Conservation (phyloP, 2,329 filamentous ascomycete genomes). For the Simplicillium sp. region DNA sequence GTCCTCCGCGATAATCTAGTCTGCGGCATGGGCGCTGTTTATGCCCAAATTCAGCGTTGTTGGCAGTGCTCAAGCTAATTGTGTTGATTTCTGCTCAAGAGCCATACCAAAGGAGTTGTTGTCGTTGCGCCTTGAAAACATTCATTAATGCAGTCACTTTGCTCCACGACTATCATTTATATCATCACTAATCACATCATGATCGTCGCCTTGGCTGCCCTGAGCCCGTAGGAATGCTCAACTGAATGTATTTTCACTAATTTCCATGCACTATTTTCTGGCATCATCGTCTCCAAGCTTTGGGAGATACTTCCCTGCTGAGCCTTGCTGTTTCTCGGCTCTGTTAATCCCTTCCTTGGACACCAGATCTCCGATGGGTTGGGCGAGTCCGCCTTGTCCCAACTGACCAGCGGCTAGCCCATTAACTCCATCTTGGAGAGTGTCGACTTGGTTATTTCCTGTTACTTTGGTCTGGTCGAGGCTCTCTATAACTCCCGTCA, state of each 20-base stretch:
- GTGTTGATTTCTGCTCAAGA: too few relatives aligned
- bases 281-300: neutral
- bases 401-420: constrained; percentile 53
- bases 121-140: too few relatives aligned
- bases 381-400: constrained; percentile 57
- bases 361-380: constrained; percentile 51
- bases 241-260: too few relatives aligned
- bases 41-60: too few relatives aligned
- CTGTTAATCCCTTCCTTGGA: constrained; percentile 60
- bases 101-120: too few relatives aligned
- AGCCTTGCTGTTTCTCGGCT: constrained; percentile 29
- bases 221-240: too few relatives aligned
- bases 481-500: constrained; percentile 35
- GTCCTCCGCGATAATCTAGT: too few relatives aligned
- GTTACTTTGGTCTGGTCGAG: constrained; percentile 64
- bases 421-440: constrained; percentile 58
- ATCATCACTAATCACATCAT: neutral
- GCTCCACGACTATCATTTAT: too few relatives aligned
- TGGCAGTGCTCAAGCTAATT: too few relatives aligned
- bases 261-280: neutral
- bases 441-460: constrained; percentile 56
- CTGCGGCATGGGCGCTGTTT: too few relatives aligned
- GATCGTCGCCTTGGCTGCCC: too few relatives aligned
- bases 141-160: too few relatives aligned
- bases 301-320: neutral